Base-by-base conservation (phyloP, 73 alveolate genomes). In the Blepharisma japonicum region DNA sequence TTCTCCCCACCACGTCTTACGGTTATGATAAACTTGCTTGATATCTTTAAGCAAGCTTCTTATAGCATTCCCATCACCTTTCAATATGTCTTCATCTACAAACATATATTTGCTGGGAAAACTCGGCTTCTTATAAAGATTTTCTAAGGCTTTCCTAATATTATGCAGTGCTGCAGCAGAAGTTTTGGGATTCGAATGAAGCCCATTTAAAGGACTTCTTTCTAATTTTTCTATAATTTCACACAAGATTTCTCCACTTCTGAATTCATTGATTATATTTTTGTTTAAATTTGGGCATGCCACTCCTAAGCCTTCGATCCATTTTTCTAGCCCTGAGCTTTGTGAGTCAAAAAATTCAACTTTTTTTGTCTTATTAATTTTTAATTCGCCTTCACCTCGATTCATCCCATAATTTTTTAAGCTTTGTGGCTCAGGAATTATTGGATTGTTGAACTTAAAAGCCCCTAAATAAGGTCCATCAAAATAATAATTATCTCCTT, bases 21-120 rank as follows among this genome's bases (percentile, higher is more conserved):
- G 39, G 23, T 61, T 61, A 14, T 61, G 14, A 61, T 61, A 61
- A 18, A 61, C 11, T 14, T 61, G 14, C 47, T 61, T 61, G 18
- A 61, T 61, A n/a, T 14, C 50, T 61, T n/a, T 39, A n/a, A 61
- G 47, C 74, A 61, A 39, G 14, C 47, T 14, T 14, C 74, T n/a
- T 8, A 61, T 61, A 11, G 23, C 74, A 14, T 61, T 61, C 23
- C 74, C 74, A 25, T 61, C 23, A 9, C 74, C 74, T 8, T 20
- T 25, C 23, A 61, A 25, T 14, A 61, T 61, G 4, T 61, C 47
- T 8, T 61, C 74, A 25, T 61, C 74, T 61, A 61, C 18, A 25
- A 14, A 61, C 74, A 61, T 61, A 25, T 18, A 61, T 39, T 61
- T 61, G 47, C 74, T 61, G 39, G 74, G 74, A 25, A 61, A 61